Conservation (phyloP, 148 eudicot species). For the Camellia sinensis region DNA sequence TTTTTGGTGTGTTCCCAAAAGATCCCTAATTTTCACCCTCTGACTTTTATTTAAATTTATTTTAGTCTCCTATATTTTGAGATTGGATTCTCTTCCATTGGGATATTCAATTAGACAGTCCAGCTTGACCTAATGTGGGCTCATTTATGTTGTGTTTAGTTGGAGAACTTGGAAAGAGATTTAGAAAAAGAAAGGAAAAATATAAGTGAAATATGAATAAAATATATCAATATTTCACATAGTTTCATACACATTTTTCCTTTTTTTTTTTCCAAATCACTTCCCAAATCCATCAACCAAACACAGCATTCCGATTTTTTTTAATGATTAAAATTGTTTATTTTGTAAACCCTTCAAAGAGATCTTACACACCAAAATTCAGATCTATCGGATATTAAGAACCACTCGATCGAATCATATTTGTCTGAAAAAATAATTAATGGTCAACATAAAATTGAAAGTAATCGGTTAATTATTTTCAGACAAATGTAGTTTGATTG, state of each 20-base stretch:
- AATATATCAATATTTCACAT: neutral
- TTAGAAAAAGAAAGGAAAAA: no score
- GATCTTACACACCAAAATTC: neutral
- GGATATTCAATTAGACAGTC: neutral
- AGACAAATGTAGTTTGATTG: neutral
- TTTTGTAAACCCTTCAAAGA: neutral
- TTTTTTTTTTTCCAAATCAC: no score
- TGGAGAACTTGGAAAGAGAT: no score
- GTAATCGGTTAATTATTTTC: no score
- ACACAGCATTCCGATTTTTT: neutral
- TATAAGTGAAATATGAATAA: no score
- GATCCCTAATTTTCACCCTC: neutral
- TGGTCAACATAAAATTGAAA: no score
- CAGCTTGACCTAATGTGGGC: neutral
- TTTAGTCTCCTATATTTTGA: neutral
- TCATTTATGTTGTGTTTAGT: neutral
- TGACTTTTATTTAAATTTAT: neutral
- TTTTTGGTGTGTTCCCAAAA: no score
- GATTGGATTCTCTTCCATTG: neutral
- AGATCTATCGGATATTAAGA: no score
- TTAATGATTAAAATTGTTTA: no score
- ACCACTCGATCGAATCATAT: no score
- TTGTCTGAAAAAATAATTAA: no score
- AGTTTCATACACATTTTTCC: no score
- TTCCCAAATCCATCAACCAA: neutral